These are phyloP conservation scores for Diaporthe vaccinii DNA, from an alignment of 2,329 filamentous ascomycete genomes.

Conservation along the genomic window DNA sequence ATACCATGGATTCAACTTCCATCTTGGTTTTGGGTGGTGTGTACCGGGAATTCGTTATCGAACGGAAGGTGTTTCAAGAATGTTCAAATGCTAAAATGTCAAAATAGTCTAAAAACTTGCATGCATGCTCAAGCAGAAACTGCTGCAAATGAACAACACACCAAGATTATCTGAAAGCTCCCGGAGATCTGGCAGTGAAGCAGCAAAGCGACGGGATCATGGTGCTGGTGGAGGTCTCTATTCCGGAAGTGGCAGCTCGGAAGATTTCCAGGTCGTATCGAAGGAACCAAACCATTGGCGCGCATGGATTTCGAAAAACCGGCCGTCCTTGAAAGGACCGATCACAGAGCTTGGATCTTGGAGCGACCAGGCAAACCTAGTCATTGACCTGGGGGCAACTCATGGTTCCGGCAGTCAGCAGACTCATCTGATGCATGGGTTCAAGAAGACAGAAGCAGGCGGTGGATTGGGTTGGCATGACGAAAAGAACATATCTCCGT, in stretches of 20 bases:
- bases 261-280: slow-evolving; percentile 9
- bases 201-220: background rate
- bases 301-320: slow-evolving; percentile 9
- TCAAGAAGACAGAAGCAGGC: background rate
- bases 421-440: background rate
- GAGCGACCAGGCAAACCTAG: background rate
- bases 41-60: background rate
- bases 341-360: background rate
- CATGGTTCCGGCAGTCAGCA: slow-evolving; percentile 20
- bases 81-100: background rate
- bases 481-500: background rate
- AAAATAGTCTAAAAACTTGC: background rate
- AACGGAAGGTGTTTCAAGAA: background rate
- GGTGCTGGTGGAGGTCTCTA: slow-evolving; percentile 14
- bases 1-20: slow-evolving; percentile 42
- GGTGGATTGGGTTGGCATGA: background rate
- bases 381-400: background rate
- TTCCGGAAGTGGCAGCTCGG: slow-evolving; percentile 29
- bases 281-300: slow-evolving; percentile 20
- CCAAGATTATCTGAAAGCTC: background rate
- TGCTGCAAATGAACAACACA: background rate
- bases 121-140: background rate
- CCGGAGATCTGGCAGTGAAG: slow-evolving; percentile 7
- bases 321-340: slow-evolving; percentile 15
- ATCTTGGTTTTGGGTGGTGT: slow-evolving; percentile 32